phyloP scores from a whole-genome alignment of 768 basidiomycete species.

The Macrolepiota fuliginosa region DNA sequence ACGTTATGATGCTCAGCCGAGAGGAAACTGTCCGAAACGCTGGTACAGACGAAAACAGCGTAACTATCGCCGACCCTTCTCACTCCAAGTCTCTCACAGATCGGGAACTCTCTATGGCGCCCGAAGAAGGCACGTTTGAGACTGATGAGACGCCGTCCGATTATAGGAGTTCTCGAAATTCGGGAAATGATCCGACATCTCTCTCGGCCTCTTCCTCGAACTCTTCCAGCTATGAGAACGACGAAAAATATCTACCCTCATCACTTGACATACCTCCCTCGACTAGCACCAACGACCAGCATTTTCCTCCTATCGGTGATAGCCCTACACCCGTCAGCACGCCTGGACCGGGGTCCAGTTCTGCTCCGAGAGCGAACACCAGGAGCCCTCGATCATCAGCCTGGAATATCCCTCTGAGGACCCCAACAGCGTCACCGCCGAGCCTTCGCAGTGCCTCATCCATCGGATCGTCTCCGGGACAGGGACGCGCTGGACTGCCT shows the following conservation, averaged over 20 bases:
- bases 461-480: slow-evolving; percentile 3
- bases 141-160: slow-evolving; percentile 22
- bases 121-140: slow-evolving; percentile 58
- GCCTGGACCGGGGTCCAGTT: slow-evolving; percentile 18
- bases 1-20: slow-evolving; percentile 80
- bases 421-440: slow-evolving; percentile 11
- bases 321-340: slow-evolving; percentile 19
- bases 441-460: neutral
- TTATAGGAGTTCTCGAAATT: neutral
- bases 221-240: slow-evolving; percentile 6
- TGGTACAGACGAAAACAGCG: slow-evolving; percentile 13
- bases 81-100: neutral
- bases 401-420: slow-evolving; percentile 38
- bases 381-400: slow-evolving; percentile 26
- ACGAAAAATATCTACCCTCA: neutral
- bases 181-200: slow-evolving; percentile 5
- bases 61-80: neutral
- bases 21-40: slow-evolving; percentile 53
- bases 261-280: neutral
- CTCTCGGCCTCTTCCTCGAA: slow-evolving; percentile 6
- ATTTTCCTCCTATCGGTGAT: slow-evolving; percentile 24
- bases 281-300: neutral
- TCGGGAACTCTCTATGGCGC: slow-evolving; percentile 9
- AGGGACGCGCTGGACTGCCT: neutral
- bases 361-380: slow-evolving; percentile 12